phyloP scores from a whole-genome alignment of 176 grass and related monocot genomes.

The Avena eriantha region DNA sequence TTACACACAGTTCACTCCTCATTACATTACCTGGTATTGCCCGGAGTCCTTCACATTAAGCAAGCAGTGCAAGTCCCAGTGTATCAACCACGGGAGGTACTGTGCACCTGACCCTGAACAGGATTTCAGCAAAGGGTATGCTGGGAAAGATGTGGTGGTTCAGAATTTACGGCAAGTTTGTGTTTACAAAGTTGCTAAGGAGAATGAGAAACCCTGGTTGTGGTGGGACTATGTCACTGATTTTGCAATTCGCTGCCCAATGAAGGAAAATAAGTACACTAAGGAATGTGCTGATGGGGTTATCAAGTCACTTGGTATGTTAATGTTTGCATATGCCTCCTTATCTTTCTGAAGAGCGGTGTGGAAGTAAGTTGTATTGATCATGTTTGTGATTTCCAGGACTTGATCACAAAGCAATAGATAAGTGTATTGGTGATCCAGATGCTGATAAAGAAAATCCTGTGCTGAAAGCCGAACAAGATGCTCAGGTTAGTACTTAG shows the following conservation, averaged over 20 bases:
- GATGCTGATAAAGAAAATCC: conserved; percentile 84
- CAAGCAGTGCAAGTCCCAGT: conserved; percentile 95
- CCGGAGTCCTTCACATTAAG: conserved; percentile 81
- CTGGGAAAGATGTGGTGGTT: conserved; percentile 91
- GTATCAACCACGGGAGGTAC: conserved; percentile 85
- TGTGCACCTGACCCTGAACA: conserved; percentile 90
- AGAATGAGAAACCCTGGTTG: conserved; percentile 76
- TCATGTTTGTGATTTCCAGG: conserved; percentile 13
- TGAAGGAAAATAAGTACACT: conserved; percentile 93
- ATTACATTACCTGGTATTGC: conserved; percentile 96
- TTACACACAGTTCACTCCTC: conserved; percentile 81
- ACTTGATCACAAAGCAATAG: conserved; percentile 78
- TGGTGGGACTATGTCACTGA: conserved; percentile 98
- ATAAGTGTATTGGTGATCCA: conserved; percentile 84
- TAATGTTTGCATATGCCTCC: neutral
- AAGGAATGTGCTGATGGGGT: conserved; percentile 84
- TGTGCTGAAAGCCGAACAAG: conserved; percentile 89
- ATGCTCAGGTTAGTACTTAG: conserved; percentile 76
- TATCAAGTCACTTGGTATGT: conserved; percentile 88
- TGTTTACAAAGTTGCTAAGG: conserved; percentile 76
- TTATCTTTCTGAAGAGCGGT: neutral
- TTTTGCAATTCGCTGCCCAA: conserved; percentile 83
- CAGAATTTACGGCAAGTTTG: conserved; percentile 89
- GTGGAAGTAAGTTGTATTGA: conserved; percentile 3
- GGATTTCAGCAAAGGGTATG: conserved; percentile 96